Base-by-base conservation (phyloP, 225 moss, liverwort and hornwort genomes). In the Pseudisothecium myosuroides region DNA sequence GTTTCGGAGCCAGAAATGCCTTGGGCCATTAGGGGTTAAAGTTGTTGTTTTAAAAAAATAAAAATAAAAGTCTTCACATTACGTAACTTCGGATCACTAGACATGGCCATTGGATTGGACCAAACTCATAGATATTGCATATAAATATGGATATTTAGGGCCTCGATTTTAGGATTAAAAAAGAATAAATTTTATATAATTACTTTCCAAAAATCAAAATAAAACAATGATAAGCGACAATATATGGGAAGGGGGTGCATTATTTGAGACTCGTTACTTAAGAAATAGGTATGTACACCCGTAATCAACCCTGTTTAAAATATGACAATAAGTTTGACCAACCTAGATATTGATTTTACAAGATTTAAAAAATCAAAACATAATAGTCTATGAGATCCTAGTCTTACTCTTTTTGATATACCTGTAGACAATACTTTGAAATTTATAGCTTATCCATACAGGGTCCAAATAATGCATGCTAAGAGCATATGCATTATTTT, bases 101-200 rank as follows among this genome's bases (percentile, higher is more conserved):
- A 41, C 15, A 71, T 41, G 41, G 7, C 41, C 21, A 43, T 71
- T 0, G 3, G 2, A 74, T 74, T 31, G 31, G 31, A 74, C 7
- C 10, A 47, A 74, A 11, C 2, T 31, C 11, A 18, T 31, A 4
- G 12, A 47, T 0, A 0, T n/a, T n/a, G 2, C 11, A 49, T 1
- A 75, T 19, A 49, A 32, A 49, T 12, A 49, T 20, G 4, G 47
- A 47, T 74, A 47, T 14, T 14, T 14, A 26, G 14, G 24, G 1
- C 8, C 41, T 69, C 7, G 11, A 41, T 71, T 37, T 19, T 6
- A 47, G 74, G 18, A 0, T 10, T 19, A 11, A 1, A 12, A 47
- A 19, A 72, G 9, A 27, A 28, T 28, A 27, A 27, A 16, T 10
- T 12, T 12, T 39, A 22, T 12, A 37, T 1, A 11, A 69, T 39